phyloP scores from a whole-genome alignment of 2,329 filamentous ascomycete species.

The Talaromyces sp. region DNA sequence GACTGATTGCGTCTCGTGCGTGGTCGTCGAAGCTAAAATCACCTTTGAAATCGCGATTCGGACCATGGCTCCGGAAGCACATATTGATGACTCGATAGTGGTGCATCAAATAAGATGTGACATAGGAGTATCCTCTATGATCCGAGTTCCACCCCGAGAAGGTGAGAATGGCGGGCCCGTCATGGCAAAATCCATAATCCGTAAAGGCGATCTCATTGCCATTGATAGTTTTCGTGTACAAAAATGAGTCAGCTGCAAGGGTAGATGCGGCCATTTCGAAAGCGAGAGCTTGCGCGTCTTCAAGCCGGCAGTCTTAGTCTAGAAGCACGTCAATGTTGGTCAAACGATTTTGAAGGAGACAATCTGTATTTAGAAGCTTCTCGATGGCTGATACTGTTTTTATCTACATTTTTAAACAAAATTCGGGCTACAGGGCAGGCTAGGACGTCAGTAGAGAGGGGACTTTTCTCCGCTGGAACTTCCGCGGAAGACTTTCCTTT shows the following conservation, averaged over 20 bases:
- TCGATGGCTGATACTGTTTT: too few relatives aligned
- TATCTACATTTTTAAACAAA: too few relatives aligned
- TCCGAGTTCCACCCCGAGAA: conserved; percentile 3
- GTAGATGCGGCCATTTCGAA: neutral
- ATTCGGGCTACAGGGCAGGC: too few relatives aligned
- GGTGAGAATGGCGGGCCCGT: neutral
- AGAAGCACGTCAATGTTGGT: neutral
- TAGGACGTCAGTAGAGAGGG: neutral
- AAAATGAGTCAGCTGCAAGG: neutral
- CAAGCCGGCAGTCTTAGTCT: neutral
- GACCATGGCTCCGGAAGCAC: neutral
- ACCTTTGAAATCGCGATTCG: neutral
- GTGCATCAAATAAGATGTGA: conserved; percentile 3
- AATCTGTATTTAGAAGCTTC: too few relatives aligned
- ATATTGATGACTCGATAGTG: conserved; percentile 3
- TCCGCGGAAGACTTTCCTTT: neutral
- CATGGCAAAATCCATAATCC: conserved; percentile 1
- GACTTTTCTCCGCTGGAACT: neutral
- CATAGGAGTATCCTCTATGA: conserved; percentile 4
- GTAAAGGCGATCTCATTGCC: conserved; percentile 3
- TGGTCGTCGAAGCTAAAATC: conserved; percentile 1
- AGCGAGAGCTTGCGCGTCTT: neutral
- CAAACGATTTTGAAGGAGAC: neutral
- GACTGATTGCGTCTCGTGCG: neutral
- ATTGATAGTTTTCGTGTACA: conserved; percentile 5